These are phyloP conservation scores for Multifurca ochricompacta DNA, from an alignment of 768 basidiomycete genomes.

Conservation along the genomic window DNA sequence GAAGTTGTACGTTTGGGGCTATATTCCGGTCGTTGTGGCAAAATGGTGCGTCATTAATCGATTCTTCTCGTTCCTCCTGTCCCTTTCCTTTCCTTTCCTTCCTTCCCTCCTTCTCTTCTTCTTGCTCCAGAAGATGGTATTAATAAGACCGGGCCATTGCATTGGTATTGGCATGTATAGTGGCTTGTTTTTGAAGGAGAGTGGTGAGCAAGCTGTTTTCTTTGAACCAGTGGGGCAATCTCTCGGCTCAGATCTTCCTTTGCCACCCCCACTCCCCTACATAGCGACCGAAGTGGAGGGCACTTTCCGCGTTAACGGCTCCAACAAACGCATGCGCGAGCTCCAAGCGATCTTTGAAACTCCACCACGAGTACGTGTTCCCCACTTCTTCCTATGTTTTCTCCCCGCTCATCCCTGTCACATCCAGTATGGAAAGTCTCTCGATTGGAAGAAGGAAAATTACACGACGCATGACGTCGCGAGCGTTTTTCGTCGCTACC, in stretches of 20 bases:
- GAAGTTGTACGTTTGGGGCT: constrained; percentile 85
- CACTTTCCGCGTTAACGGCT: constrained; percentile 94
- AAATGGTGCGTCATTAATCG: constrained; percentile 83
- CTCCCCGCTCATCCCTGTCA: background rate
- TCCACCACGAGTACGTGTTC: constrained; percentile 63
- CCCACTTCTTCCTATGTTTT: background rate
- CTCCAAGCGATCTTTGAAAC: constrained; percentile 86
- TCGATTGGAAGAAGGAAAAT: constrained; percentile 81
- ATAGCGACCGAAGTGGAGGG: constrained; percentile 85
- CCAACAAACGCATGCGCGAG: constrained; percentile 90
- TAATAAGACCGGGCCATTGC: too few species aligned
- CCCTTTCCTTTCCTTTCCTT: background rate
- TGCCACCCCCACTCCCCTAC: background rate
- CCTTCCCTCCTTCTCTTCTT: constrained; percentile 10
- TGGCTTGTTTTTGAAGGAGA: constrained; percentile 91
- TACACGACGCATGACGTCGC: constrained; percentile 97
- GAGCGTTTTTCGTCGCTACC: constrained; percentile 89
- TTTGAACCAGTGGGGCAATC: background rate
- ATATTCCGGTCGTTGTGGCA: constrained; percentile 94
- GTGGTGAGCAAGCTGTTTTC: constrained; percentile 42
- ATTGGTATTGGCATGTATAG: constrained; percentile 32
- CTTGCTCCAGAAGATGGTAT: constrained; percentile 2
- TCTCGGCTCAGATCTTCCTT: background rate
- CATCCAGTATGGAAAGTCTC: constrained; percentile 79
- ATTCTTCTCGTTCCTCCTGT: too few species aligned